Base-by-base conservation (phyloP, 73 alveolate species). In the Paramecium biaurelia region DNA sequence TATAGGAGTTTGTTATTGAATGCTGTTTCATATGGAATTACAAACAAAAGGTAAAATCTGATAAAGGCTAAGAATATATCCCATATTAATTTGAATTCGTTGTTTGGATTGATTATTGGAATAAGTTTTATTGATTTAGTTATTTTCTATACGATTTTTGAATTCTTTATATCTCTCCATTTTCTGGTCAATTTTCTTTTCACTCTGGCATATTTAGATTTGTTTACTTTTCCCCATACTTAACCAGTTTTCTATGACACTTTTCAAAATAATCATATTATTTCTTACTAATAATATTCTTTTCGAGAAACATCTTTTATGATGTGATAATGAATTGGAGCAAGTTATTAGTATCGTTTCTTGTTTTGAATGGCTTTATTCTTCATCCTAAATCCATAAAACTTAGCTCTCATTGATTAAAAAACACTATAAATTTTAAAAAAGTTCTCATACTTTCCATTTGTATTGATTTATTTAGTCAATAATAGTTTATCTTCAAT, bases 21-120 rank as follows among this genome's bases (percentile, higher is more conserved):
- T 7, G 90, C 70, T 42, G 72, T 47, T 10, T 79, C 90, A 37
- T 38, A 79, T 1, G 90, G 90, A 20, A 79, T 79, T 1, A 7
- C 90, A 43, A 79, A 30, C 32, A 79, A 47, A n/a, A 79, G 56
- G 47, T 79, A 79, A 45, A 79, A 79, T 20, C 90, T 38, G 0
- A 79, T 79, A 23, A 79, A 43, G 0, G 90, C 74, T 24, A 79
- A 12, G 14, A 38, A 79, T 9, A 79, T 24, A 79, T 79, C 90
- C 90, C 90, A 79, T 30, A 23, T 43, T 23, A 38, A 23, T 45
- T 79, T 79, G 18, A 79, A 41, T n/a, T 42, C 26, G n/a, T 79
- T 79, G 56, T 79, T 79, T 24, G 90, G 90, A 79, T 79, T 79
- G n/a, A 79, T 79, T 9, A 79, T 34, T 45, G 90, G 90, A 18